phyloP scores from a whole-genome alignment of 441 rosid species.

The Jatropha podagrica region DNA sequence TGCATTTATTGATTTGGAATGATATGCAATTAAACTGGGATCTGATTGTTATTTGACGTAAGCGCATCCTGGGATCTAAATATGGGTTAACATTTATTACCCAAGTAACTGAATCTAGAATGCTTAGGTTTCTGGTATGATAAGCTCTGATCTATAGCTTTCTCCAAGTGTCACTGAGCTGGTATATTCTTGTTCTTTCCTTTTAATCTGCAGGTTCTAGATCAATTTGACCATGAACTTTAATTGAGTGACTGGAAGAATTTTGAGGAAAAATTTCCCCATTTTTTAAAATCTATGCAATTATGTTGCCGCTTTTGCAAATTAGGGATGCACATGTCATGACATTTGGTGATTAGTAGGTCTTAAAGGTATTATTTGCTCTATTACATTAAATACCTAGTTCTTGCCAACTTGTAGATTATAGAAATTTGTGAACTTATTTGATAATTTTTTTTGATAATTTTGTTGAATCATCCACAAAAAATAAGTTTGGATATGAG shows the following conservation, averaged over 20 bases:
- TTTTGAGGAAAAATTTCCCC: not conserved
- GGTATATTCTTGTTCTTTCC: not conserved
- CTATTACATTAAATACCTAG: not conserved
- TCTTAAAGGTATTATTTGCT: not conserved
- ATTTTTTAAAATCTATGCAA: not conserved
- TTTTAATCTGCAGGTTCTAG: not conserved
- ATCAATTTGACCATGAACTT: not conserved
- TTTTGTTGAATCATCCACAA: not conserved
- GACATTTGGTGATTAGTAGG: not conserved
- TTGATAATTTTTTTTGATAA: not conserved
- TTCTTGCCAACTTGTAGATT: not conserved
- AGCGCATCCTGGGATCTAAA: not conserved
- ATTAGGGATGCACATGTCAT: not conserved
- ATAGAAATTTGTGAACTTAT: not conserved
- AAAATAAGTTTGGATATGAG: not conserved
- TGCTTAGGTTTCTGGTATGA: not conserved
- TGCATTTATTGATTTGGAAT: not conserved
- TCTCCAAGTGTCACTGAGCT: not conserved
- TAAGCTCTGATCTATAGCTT: not conserved
- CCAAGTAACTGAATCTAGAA: not conserved
- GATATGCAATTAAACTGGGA: not conserved
- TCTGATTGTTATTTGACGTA: conserved; percentile 5
- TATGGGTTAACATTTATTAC: not conserved
- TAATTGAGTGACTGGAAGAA: conserved; percentile 1
- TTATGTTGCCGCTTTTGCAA: not conserved